Base-by-base conservation (phyloP, 2,329 filamentous ascomycete species). In the Paecilomyces dactylethromorphus region DNA sequence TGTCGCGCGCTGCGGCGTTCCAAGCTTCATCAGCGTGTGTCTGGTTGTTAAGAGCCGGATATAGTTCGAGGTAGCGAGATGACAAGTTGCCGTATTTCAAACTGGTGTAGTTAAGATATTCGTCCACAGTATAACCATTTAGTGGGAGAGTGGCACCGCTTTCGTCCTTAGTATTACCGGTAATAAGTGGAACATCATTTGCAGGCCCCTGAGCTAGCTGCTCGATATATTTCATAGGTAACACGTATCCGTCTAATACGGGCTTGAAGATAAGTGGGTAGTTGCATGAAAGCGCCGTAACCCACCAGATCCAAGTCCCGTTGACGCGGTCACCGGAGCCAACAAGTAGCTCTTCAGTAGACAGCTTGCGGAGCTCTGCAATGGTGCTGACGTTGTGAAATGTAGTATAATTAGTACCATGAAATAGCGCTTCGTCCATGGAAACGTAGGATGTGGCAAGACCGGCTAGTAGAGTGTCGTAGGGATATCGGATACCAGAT, bases 141-240 rank as follows among this genome's bases (percentile, higher is more conserved):
- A 32, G 64, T 64, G 15, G 22, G 51, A 11, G 58, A 2, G 61
- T 58, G 4, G 71, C 68, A 12, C 71, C 71, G 8, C 64, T 67
- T 35, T 74, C 70, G 22, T 73, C 71, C 15, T 69, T 69, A 29
- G 68, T 72, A 59, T 74, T 74, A n/a, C 72, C 72, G 1, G 71
- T 74, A 21, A 74, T 66, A 12, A 74, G 60, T 2, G 73, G 72
- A 6, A 74, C 71, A 21, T 74, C 71, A 59, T 71, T 72, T 51
- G 68, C 70, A 0, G 68, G 64, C 0, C 69, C 71, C 2, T 65
- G 61, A 11, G 59, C 50, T 26, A 74, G 59, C 1, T 61, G 26
- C 31, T 69, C 62, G 10, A 67, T 59, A 58, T 71, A 71, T 24
- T 61, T 69, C 18, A 63, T 60, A 3, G 68, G 66, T 0, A 71